Base-by-base conservation (phyloP, 306 rosid species). In the Trifolium repens region DNA sequence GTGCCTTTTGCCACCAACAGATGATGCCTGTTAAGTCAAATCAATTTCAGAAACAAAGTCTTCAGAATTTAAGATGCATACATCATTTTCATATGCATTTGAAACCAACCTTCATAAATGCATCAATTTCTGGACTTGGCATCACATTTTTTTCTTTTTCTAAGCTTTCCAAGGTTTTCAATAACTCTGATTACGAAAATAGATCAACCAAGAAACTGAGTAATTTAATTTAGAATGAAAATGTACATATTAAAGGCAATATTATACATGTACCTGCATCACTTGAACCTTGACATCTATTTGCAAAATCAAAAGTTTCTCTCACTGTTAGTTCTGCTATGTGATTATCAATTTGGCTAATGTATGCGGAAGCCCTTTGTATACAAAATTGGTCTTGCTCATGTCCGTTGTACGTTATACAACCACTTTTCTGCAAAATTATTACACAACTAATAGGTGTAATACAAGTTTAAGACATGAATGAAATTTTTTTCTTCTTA, bases 241-340 rank as follows among this genome's bases (percentile, higher is more conserved):
- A 5, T 27, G 35, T 30, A 46, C 39, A 27, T 12, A 9, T 4
- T 52, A 4, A 52, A 65, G 15, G 6, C 60, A 68, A 58, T 71
- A 43, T 14, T 32, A n/a, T 32, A 54, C 26, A 54, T 30, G 47
- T 63, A 92, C 98, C 96, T 85, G 82, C 72, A 77, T 85, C 90
- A 42, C 79, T 82, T 74, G 97, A 83, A 75, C 98, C 94, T 86
- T 91, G 96, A 64, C 94, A 93, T 84, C 97, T 85, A 67, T 94
- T 96, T 47, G 96, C 97, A 78, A 93, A 93, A 87, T 93, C 98
- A 73, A 93, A 84, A 61, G 97, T 93, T 87, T 93, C 92, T 83
- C 98, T 46, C 0, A 93, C 98, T 3, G 97, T 93, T 43, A 93
- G 12, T 43, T 93, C 98, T 69, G 90, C 92, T 10, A 82, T 86